Conservation (phyloP, 306 rosid genomes). For the Acmispon strigosus region DNA sequence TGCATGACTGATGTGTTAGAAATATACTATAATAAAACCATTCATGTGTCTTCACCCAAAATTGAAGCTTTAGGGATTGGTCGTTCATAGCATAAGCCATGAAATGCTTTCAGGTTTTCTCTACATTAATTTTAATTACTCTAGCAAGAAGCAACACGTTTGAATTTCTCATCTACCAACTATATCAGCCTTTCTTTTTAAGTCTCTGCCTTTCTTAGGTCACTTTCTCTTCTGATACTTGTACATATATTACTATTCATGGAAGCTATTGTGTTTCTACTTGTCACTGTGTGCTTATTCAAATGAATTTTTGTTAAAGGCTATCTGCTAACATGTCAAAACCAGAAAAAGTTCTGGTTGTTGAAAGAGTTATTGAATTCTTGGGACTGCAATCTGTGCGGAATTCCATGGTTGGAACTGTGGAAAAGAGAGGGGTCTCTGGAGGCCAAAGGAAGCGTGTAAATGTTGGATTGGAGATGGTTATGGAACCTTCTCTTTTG, state of each 20-base stretch:
- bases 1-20: no score
- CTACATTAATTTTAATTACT: background rate
- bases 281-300: background rate
- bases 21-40: no score
- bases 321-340: constrained; percentile 59
- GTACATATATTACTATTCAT: constrained; percentile 1
- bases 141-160: background rate
- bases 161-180: background rate
- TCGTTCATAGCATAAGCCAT: no score
- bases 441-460: constrained; percentile 98
- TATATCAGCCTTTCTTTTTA: background rate
- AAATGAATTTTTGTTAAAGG: constrained; percentile 35
- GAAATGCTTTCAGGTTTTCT: background rate
- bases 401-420: constrained; percentile 83
- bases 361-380: constrained; percentile 84
- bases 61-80: no score
- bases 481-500: constrained; percentile 96
- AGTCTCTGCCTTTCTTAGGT: background rate
- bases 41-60: no score
- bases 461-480: constrained; percentile 98
- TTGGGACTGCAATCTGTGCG: constrained; percentile 92
- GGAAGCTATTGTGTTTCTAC: constrained; percentile 3
- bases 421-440: constrained; percentile 91
- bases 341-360: constrained; percentile 77
- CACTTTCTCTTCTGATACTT: background rate